Conservation (phyloP, 2,329 filamentous ascomycete genomes). For the Ascosphaera pollenicola region DNA sequence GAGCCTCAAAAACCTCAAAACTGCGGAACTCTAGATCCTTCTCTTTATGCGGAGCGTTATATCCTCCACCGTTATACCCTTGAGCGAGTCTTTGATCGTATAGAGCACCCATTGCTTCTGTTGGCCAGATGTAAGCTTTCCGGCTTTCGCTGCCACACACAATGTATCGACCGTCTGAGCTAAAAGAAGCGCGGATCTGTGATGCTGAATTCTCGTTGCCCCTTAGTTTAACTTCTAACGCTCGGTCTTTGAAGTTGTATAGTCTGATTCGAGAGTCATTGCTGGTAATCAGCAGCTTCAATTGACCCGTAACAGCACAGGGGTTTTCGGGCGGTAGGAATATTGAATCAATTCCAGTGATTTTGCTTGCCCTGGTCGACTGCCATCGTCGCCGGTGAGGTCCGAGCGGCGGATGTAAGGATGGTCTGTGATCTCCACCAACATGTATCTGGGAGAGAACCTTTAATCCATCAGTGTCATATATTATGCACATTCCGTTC, state of each 20-base stretch:
- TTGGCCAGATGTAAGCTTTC: conserved; percentile 76
- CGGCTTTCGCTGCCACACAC: conserved; percentile 87
- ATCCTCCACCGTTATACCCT: neutral
- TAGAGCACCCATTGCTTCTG: conserved; percentile 13
- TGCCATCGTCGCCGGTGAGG: neutral
- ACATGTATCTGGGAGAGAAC: conserved; percentile 73
- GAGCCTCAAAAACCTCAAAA: conserved; percentile 76
- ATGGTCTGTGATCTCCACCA: conserved; percentile 62
- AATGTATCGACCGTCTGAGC: conserved; percentile 65
- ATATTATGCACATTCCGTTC: conserved; percentile 70
- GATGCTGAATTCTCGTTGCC: conserved; percentile 78
- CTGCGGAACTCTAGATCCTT: conserved; percentile 60
- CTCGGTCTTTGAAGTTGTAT: conserved; percentile 72
- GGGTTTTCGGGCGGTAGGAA: conserved; percentile 32
- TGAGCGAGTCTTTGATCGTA: neutral
- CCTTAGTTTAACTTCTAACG: conserved; percentile 69
- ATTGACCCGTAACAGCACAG: conserved; percentile 31
- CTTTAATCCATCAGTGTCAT: conserved; percentile 78
- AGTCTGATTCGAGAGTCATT: conserved; percentile 85
- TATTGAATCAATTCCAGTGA: conserved; percentile 75
- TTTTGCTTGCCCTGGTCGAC: conserved; percentile 63
- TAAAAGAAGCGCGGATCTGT: conserved; percentile 77
- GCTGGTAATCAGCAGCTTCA: conserved; percentile 75
- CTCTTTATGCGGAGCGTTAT: conserved; percentile 20
- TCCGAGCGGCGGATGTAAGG: neutral